These are phyloP conservation scores for Lipomyces orientalis DNA, from an alignment of 805 yeast species.

Conservation along the genomic window DNA sequence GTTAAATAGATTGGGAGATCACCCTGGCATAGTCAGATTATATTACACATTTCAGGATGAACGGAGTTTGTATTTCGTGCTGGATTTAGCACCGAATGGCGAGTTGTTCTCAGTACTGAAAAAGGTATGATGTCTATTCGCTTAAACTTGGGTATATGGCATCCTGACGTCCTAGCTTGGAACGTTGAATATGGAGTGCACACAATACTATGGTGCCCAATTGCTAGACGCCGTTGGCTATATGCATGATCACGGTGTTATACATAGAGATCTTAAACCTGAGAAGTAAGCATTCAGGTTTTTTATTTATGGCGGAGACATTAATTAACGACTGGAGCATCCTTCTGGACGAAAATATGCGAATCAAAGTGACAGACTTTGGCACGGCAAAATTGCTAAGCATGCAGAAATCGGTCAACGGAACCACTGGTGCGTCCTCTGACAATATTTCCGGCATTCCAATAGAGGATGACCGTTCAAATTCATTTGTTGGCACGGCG, in stretches of 20 bases:
- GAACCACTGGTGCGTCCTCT: neutral
- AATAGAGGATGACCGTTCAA: conserved; percentile 43
- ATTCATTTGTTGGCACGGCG: conserved; percentile 95
- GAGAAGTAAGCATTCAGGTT: conserved; percentile 57
- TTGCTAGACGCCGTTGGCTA: conserved; percentile 87
- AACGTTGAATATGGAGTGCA: conserved; percentile 72
- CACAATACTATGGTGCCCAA: conserved; percentile 83
- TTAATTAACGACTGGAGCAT: conserved; percentile 47
- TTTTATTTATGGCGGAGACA: neutral
- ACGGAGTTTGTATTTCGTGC: conserved; percentile 82
- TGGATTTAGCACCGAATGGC: conserved; percentile 95
- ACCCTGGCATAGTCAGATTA: conserved; percentile 91
- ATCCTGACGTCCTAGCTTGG: conserved; percentile 53
- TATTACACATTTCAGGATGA: conserved; percentile 96
- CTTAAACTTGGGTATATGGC: neutral
- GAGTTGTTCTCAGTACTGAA: conserved; percentile 82
- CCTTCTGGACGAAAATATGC: conserved; percentile 80
- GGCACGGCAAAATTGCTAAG: conserved; percentile 92
- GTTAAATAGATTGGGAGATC: conserved; percentile 82
- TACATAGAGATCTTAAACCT: conserved; percentile 94
- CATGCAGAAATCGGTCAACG: conserved; percentile 24
- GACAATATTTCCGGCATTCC: conserved; percentile 4
- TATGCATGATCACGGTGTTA: conserved; percentile 87
- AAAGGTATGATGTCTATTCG: conserved; percentile 44
- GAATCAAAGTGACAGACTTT: conserved; percentile 91